Evolutionary conservation across 257 asterid species (phyloP), one percentile per base, ranked within the genome.

Genomic region (Penstemon newberryi): DNA sequence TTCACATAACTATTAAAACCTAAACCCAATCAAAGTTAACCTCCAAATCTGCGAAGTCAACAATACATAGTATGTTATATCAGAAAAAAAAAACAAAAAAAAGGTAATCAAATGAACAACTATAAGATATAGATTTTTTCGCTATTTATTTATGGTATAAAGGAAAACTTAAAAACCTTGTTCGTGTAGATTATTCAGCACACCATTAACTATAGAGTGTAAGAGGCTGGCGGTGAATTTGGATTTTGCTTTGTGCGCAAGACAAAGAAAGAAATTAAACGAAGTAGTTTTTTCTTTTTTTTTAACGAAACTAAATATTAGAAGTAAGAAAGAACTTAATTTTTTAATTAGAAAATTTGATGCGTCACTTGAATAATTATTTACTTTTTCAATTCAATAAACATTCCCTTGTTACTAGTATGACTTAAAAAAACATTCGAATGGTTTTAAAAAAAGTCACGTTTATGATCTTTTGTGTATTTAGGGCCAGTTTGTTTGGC

Each of bases 1-100:
- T 42, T 42, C 47, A 56, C n/a, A 66, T 65, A 15, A 42, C 36
- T 36, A 12, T 11, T 56, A 13, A 56, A 74, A n/a, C 46, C 45
- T 61, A 52, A 57, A 58, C 68, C 67, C 9, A 62, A 38, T 39
- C 40, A 64, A 66, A 56, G 63, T 63, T 70, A 53, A 76, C 64
- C 69, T 65, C 49, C 33, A 8, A 60, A 63, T 62, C 83, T 70
- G 81, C 71, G 67, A 63, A 65, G 33, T 25, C 10, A 40, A 15
- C 18, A 18, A 12, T 53, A 58, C 15, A 33, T 47, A 56, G 8
- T 44, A 60, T 38, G 44, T 6, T 56, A 25, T 25, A 25, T 25
- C 33, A 25, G 33, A 25, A 25, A 25, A 25, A 25, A 25, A 25
- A 25, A 25, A 10, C 39, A 39, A 15, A 61, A 12, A 39, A 8